Conservation (phyloP, 2,329 filamentous ascomycete genomes). For the Hymenoscyphus fructigenus region DNA sequence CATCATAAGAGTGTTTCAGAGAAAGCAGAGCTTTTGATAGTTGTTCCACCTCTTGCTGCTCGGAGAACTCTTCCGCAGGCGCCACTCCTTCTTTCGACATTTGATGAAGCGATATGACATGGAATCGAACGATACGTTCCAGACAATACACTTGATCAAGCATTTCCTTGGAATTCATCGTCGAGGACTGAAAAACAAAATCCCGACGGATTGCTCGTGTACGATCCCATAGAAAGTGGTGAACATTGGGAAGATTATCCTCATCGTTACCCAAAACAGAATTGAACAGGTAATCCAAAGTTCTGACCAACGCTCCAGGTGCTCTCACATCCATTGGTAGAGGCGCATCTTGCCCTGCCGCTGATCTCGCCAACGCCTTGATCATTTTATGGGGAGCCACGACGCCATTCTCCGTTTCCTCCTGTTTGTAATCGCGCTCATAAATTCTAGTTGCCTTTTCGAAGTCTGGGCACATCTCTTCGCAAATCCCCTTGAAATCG, state of each 20-base stretch:
- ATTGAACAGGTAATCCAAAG: slow-evolving; percentile 63
- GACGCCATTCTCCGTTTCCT: slow-evolving; percentile 52
- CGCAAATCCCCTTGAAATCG: slow-evolving; percentile 66
- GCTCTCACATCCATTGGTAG: slow-evolving; percentile 68
- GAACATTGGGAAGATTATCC: slow-evolving; percentile 51
- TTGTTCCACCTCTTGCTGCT: slow-evolving; percentile 68
- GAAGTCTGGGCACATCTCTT: slow-evolving; percentile 69
- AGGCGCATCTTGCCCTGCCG: slow-evolving; percentile 66
- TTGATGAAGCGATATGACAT: slow-evolving; percentile 63
- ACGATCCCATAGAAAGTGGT: slow-evolving; percentile 68
- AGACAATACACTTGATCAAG: slow-evolving; percentile 60
- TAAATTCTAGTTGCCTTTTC: slow-evolving; percentile 63
- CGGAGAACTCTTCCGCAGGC: slow-evolving; percentile 57
- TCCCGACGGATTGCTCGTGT: slow-evolving; percentile 67
- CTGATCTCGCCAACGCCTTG: slow-evolving; percentile 66
- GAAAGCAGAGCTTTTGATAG: slow-evolving; percentile 65
- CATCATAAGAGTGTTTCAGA: slow-evolving; percentile 64
- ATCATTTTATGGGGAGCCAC: slow-evolving; percentile 57
- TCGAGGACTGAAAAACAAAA: slow-evolving; percentile 64
- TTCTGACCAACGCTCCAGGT: slow-evolving; percentile 55
- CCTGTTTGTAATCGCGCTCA: slow-evolving; percentile 56
- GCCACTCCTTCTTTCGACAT: slow-evolving; percentile 56
- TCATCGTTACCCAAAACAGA: slow-evolving; percentile 54
- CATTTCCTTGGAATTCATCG: slow-evolving; percentile 54
- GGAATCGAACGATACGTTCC: slow-evolving; percentile 66